Base-by-base conservation (phyloP, 75 land plant genomes). In the Isoetes taiwanensis region DNA sequence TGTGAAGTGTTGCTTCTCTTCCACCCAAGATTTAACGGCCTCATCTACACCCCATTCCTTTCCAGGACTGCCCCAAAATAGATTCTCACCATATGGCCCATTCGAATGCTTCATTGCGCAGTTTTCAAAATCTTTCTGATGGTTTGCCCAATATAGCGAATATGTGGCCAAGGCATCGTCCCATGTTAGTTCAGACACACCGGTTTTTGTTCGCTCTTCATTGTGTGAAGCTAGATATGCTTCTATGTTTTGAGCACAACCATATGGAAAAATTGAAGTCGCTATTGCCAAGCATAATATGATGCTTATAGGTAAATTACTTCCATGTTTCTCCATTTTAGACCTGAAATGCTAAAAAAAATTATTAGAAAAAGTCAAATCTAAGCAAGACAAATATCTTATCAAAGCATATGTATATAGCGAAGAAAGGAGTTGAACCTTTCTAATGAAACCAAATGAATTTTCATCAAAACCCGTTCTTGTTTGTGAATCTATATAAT, bases 1-100 rank as follows among this genome's bases (percentile, higher is more conserved):
- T 0, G 26, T 16, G 64, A 75, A 80, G 64, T 71, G 67, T 55
- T 63, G 68, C 73, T 77, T 71, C 50, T 83, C 87, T 9, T 42
- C 77, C 2, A 74, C 67, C 85, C 85, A 81, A n/a, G n/a, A n/a
- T 0, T 40, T n/a, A n/a, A n/a, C 83, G 0, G 82, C 78, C 28
- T 79, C 86, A 0, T n/a, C n/a, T n/a, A n/a, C n/a, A n/a, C n/a
- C n/a, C 50, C 50, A 46, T 46, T 46, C 50, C 50, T 46, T 46
- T 46, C 50, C 50, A 5, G 50, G 50, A n/a, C 50, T 46, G n/a
- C 50, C 50, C 50, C 50, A 46, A 23, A 46, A 46, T 6, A 46
- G 50, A 46, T 46, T 46, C 50, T 46, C 50, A 8, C 50, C 50
- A 23, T 46, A 46, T 5, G 50, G 50, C 5, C 50, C 50, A 23